phyloP scores from a whole-genome alignment of 257 asterid genomes.

The Ajuga chamaepitys region DNA sequence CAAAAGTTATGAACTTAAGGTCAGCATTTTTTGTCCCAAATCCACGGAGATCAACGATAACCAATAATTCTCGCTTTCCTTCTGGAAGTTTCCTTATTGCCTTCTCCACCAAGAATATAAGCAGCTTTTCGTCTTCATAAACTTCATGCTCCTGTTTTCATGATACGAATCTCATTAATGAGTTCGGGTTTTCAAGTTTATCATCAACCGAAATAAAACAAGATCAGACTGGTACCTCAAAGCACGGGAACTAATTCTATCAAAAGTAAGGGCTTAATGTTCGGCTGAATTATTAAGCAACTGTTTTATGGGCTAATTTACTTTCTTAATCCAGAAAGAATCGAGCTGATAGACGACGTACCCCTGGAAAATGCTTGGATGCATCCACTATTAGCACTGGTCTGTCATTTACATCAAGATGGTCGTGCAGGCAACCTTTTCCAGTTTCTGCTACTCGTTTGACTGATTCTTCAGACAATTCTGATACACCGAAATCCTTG shows the following conservation, averaged over 20 bases:
- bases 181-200: not conserved
- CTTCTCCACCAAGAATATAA: conserved; percentile 76
- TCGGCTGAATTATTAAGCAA: not conserved
- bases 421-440: conserved; percentile 64
- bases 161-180: not conserved
- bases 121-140: conserved; percentile 70
- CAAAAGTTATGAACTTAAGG: conserved; percentile 66
- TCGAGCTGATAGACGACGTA: conserved; percentile 18
- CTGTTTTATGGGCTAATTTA: not conserved
- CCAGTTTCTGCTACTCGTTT: conserved; percentile 49
- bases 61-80: conserved; percentile 64
- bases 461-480: conserved; percentile 66
- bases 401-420: conserved; percentile 47
- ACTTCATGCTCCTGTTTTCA: conserved; percentile 37
- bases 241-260: not conserved
- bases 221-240: not conserved
- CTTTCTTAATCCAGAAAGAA: not conserved
- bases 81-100: conserved; percentile 60
- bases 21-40: conserved; percentile 68
- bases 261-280: not conserved
- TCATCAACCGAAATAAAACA: not conserved
- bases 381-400: conserved; percentile 68
- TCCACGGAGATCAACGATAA: conserved; percentile 65
- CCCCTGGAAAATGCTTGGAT: conserved; percentile 84
- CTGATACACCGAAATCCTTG: conserved; percentile 63